Percentiles rank a stretch among this genome's conserved stretches.
phyloP scores from a whole-genome alignment of 2,329 filamentous ascomycete genomes.

The Claviceps sorghi region DNA sequence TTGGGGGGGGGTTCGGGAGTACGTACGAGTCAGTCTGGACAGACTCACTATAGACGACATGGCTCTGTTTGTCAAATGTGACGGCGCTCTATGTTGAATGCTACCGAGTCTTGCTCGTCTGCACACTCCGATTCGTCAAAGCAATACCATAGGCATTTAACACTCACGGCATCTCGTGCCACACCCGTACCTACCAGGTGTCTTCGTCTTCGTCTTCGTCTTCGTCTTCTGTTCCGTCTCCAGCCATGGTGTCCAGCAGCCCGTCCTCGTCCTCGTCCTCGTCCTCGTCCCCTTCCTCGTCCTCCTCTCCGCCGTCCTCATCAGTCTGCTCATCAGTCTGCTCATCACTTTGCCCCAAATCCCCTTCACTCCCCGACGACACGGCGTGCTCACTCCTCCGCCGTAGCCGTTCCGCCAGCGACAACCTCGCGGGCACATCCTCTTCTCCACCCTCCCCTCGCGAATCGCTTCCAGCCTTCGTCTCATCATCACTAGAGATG shows the following conservation, averaged over 20 bases:
- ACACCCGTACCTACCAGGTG: constrained; percentile 4
- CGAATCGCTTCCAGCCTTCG: constrained; percentile 3
- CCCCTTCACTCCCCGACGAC: constrained; percentile 8
- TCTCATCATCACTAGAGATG: constrained; percentile 4
- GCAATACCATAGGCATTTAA: no score
- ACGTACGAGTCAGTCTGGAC: no score
- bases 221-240: constrained; percentile 16
- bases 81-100: no score
- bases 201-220: constrained; percentile 10
- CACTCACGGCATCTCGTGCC: no score
- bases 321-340: no score
- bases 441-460: constrained; percentile 7
- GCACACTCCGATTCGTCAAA: no score
- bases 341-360: constrained; percentile 8
- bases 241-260: constrained; percentile 19
- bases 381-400: constrained; percentile 10
- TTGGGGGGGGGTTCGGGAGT: no score
- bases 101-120: no score
- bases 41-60: no score
- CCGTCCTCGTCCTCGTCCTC: constrained; percentile 11
- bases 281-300: neutral
- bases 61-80: no score
- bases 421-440: constrained; percentile 8
- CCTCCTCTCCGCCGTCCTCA: constrained; percentile 10
- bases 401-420: constrained; percentile 12